Conservation (phyloP, 2,329 filamentous ascomycete genomes). For the Apiospora phragmitis region DNA sequence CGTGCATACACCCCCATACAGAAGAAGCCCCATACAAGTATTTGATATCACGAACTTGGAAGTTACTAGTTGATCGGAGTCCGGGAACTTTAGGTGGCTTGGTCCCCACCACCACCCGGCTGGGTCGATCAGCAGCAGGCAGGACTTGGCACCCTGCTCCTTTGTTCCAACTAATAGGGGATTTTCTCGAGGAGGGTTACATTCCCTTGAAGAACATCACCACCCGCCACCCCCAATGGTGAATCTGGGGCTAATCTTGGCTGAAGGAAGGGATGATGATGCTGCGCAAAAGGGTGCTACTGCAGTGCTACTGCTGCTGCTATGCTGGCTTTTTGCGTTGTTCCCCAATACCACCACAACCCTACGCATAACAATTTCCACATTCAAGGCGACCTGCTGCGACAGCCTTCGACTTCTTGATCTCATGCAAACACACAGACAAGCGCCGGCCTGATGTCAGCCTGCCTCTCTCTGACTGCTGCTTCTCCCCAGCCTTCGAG, state of each 20-base stretch:
- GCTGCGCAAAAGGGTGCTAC: neutral
- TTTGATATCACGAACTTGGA: neutral
- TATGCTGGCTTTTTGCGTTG: neutral
- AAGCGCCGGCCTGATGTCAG: neutral
- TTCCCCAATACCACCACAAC: slow-evolving; percentile 8
- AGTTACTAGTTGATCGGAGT: slow-evolving; percentile 8
- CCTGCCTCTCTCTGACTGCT: neutral
- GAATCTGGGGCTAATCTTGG: slow-evolving; percentile 7
- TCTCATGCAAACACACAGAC: neutral
- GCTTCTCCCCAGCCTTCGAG: neutral
- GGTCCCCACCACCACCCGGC: neutral
- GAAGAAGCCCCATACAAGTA: neutral
- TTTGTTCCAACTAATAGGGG: slow-evolving; percentile 7
- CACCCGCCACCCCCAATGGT: neutral
- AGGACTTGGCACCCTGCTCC: neutral
- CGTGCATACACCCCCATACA: neutral
- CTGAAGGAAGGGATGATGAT: neutral
- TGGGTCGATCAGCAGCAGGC: slow-evolving; percentile 8
- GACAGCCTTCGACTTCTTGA: neutral
- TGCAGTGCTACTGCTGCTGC: neutral
- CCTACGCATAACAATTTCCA: slow-evolving; percentile 8
- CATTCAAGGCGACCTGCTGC: slow-evolving; percentile 2
- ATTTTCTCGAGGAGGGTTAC: slow-evolving; percentile 9
- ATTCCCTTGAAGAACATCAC: neutral
- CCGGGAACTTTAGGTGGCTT: neutral